phyloP scores from a whole-genome alignment of 169 alveolate species.

The Plasmodium ovale region DNA sequence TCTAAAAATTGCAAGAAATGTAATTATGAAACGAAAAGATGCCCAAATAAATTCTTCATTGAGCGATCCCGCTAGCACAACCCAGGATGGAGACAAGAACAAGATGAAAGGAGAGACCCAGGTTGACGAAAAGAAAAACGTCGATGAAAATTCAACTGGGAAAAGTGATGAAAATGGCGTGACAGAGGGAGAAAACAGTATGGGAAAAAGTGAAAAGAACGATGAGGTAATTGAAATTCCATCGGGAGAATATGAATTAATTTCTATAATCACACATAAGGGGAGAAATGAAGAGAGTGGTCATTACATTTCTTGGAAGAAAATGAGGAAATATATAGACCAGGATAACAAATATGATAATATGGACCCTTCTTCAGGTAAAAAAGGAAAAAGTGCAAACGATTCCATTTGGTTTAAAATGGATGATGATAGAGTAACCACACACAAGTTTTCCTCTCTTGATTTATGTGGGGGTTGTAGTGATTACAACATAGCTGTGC shows the following conservation, averaged over 20 bases:
- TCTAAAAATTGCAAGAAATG: slow-evolving; percentile 87
- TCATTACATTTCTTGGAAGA: slow-evolving; percentile 97
- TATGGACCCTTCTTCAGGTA: not conserved
- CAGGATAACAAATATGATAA: slow-evolving; percentile 2
- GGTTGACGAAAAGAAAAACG: not conserved
- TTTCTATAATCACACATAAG: slow-evolving; percentile 96
- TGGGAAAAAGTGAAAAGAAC: slow-evolving; percentile 48
- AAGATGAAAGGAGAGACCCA: not conserved
- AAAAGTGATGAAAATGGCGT: not conserved
- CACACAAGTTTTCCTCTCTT: slow-evolving; percentile 83
- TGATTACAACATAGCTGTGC: slow-evolving; percentile 91
- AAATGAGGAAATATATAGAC: slow-evolving; percentile 37
- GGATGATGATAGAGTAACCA: slow-evolving; percentile 91
- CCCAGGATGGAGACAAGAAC: not conserved
- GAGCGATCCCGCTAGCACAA: not conserved
- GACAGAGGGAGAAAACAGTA: not conserved
- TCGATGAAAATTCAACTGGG: not conserved
- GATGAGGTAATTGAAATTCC: slow-evolving; percentile 22
- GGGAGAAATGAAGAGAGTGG: slow-evolving; percentile 98
- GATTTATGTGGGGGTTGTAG: slow-evolving; percentile 94
- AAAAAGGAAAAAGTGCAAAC: slow-evolving; percentile 72
- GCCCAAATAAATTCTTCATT: slow-evolving; percentile 23
- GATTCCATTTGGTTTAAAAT: slow-evolving; percentile 87
- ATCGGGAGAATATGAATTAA: slow-evolving; percentile 95
- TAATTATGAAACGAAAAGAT: slow-evolving; percentile 84